Percentiles rank a stretch among this genome's conserved stretches.
Evolutionary conservation across 331 rosid species (phyloP).

Genomic region (Phaseolus coccineus): DNA sequence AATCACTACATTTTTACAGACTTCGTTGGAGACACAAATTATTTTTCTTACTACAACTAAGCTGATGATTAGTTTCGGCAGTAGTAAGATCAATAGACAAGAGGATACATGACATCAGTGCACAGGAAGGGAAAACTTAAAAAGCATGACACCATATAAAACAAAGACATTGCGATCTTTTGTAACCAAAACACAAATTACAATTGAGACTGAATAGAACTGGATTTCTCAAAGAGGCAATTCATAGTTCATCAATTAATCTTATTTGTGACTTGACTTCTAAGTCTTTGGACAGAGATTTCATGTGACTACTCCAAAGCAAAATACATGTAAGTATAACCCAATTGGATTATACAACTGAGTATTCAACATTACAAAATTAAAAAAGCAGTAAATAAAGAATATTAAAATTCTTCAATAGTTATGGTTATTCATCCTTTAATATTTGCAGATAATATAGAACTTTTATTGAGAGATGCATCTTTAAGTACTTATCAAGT

Average conservation of each 20-base stretch:
- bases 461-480: neutral
- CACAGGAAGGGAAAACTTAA: neutral
- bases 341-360: neutral
- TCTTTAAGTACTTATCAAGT: constrained; percentile 10
- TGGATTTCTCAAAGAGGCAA: neutral
- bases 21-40: neutral
- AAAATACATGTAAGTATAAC: neutral
- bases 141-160: neutral
- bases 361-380: neutral
- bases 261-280: neutral
- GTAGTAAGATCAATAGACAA: neutral
- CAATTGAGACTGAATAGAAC: neutral
- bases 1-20: neutral
- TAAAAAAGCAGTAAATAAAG: neutral
- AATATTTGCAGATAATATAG: neutral
- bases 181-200: neutral
- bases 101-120: neutral
- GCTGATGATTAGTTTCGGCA: constrained; percentile 13
- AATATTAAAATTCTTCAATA: neutral
- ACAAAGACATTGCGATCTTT: neutral
- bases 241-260: no score
- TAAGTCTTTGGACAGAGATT: neutral
- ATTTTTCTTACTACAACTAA: neutral
- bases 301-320: neutral
- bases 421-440: neutral